Conservation (phyloP, 495 filamentous ascomycete genomes). For the Hyaloscypha hepaticicola region DNA sequence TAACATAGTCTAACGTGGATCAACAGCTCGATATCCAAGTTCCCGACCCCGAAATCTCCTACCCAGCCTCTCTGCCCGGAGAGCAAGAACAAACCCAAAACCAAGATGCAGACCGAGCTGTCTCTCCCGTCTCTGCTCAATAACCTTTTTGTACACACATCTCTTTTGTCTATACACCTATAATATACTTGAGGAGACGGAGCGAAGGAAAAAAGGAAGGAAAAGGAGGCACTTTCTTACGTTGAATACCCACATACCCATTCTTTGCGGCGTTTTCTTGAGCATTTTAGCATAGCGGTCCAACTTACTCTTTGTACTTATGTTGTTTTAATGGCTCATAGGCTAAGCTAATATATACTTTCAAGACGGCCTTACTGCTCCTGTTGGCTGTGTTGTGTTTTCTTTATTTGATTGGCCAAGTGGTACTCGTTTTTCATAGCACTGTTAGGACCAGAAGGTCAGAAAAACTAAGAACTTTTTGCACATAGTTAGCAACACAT, state of each 20-base stretch:
- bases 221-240: background rate
- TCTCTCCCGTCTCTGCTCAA: background rate
- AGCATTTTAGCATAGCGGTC: background rate
- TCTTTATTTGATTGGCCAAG: no score
- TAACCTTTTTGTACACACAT: background rate
- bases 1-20: background rate
- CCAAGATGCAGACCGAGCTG: background rate
- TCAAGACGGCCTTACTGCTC: background rate
- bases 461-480: no score
- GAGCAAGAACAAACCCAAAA: background rate
- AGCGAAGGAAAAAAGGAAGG: background rate
- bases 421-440: no score
- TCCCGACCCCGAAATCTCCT: slow-evolving; percentile 69
- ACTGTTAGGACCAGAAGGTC: no score
- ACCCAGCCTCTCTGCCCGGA: slow-evolving; percentile 11
- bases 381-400: no score
- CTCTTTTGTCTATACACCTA: background rate
- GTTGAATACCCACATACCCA: background rate
- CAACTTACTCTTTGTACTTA: background rate
- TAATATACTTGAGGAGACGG: background rate
- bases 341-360: background rate
- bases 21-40: slow-evolving; percentile 76
- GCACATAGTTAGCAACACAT: no score
- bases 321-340: background rate
- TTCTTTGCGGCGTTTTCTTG: background rate